Evolutionary conservation across 257 asterid genomes (phyloP).

Genomic region (Petunia axillaris): DNA sequence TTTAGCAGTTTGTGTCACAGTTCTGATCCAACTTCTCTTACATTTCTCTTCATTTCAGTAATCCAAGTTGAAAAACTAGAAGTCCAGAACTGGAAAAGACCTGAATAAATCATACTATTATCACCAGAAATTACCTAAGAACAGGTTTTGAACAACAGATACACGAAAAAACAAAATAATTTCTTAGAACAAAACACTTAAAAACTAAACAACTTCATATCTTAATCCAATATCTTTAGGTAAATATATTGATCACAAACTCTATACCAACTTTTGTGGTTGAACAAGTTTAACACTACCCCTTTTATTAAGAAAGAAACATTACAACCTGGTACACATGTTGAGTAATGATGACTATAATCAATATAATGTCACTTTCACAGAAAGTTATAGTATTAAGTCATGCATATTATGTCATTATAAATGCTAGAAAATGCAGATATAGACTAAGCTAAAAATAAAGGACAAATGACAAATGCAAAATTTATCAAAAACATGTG

Average conservation of each 20-base stretch:
- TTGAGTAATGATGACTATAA: neutral
- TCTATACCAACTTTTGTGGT: neutral
- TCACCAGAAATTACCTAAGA: conserved; percentile 5
- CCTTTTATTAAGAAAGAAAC: neutral
- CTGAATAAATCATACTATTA: conserved; percentile 1
- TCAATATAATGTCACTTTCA: conserved; percentile 14
- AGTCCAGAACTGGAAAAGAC: neutral
- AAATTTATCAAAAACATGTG: neutral
- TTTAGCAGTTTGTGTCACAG: neutral
- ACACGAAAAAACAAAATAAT: neutral
- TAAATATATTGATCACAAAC: neutral
- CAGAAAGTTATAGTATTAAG: neutral
- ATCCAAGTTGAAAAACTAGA: neutral
- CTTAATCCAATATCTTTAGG: neutral
- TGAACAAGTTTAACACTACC: conserved; percentile 12
- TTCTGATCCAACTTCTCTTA: neutral
- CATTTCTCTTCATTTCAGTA: neutral
- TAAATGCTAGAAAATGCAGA: neutral
- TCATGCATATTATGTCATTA: neutral
- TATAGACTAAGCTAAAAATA: neutral
- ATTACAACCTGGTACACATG: neutral
- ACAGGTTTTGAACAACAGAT: conserved; percentile 1
- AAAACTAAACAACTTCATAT: neutral
- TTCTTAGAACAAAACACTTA: neutral
- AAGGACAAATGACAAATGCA: conserved; percentile 4